These are phyloP conservation scores for Chaetomiaceae sp. DNA, from an alignment of 2,329 filamentous ascomycete genomes.

Conservation along the genomic window DNA sequence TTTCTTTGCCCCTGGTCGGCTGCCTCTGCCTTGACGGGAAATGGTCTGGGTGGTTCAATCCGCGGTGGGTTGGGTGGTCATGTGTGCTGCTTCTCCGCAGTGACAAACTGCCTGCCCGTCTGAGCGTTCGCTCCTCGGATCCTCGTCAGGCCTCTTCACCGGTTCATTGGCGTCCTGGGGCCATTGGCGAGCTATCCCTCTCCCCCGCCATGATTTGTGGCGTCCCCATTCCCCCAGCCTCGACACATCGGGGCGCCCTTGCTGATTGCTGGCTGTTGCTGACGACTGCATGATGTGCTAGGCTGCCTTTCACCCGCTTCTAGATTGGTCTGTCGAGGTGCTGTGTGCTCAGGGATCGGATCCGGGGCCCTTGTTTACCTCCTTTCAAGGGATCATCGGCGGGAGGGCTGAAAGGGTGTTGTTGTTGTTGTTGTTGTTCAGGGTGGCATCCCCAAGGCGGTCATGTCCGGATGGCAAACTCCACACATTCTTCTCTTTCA, in stretches of 20 bases:
- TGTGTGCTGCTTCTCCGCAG: no score
- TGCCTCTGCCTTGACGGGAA: background rate
- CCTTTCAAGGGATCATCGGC: background rate
- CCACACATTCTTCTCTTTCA: background rate
- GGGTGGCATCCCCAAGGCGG: background rate
- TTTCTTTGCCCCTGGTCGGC: background rate
- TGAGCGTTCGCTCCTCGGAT: background rate
- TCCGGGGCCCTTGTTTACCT: background rate
- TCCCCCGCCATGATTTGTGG: no score
- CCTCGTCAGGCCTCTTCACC: background rate
- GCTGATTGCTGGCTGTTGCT: slow-evolving; percentile 13
- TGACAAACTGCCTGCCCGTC: background rate
- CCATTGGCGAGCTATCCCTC: no score
- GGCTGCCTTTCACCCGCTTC: slow-evolving; percentile 36
- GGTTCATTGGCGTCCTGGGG: no score
- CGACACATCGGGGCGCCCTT: background rate
- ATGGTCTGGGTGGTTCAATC: background rate
- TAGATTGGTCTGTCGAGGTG: slow-evolving; percentile 17
- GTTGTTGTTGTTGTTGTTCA: no score
- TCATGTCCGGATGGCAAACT: slow-evolving; percentile 3
- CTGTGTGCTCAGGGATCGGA: background rate
- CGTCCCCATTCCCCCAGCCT: background rate
- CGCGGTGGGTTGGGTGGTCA: no score
- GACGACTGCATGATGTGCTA: no score
- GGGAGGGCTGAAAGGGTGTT: background rate